Evolutionary conservation across 2,329 filamentous ascomycete genomes (phyloP), one percentile per base, ranked within the genome.

Genomic region (Botrytis porri): DNA sequence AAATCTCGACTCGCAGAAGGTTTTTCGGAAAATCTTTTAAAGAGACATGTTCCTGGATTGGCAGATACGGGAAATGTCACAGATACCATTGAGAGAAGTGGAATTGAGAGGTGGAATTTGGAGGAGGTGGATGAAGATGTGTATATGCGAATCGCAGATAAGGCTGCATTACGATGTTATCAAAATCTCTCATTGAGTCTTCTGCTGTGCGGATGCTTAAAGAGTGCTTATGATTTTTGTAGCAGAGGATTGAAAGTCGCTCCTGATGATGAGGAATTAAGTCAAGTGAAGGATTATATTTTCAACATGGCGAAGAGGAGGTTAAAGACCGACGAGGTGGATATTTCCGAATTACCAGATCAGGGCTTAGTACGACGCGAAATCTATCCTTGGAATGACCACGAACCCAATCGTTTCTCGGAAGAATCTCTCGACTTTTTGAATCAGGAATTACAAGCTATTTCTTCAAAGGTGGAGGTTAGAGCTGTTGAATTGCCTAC

Each of bases 381-480:
- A 78, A 84, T 91, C n/a, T 92, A 92, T 78, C 89, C 89, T 3
- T 92, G 90, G 90, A 92, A 92, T 79, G 80, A 83, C 2, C 83
- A 90, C 78, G 90, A 92, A 79, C 89, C 92, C 5, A 90, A 95
- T 79, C 88, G 92, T 35, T 91, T 91, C 78, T 89, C 91, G 5
- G 83, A 88, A 51, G 89, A 91, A 77, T 91, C 92, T 1, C 83
- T 98, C 37, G 82, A 86, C 0, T 86, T 91, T 69, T 84, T 98
- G 62, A 98, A 98, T 79, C 82, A 84, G 35, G 85, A 91, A 76
- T 86, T 98, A 77, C 83, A 85, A 39, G 82, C 83, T 3, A 89
- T 94, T 72, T 94, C 94, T 0, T 92, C 94, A 0, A 95, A 94
- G 79, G 93, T 95, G 74, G 92, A 93, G 75, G 92, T 97, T 43